phyloP scores from a whole-genome alignment of 306 rosid genomes.

The Prunus dulcis region DNA sequence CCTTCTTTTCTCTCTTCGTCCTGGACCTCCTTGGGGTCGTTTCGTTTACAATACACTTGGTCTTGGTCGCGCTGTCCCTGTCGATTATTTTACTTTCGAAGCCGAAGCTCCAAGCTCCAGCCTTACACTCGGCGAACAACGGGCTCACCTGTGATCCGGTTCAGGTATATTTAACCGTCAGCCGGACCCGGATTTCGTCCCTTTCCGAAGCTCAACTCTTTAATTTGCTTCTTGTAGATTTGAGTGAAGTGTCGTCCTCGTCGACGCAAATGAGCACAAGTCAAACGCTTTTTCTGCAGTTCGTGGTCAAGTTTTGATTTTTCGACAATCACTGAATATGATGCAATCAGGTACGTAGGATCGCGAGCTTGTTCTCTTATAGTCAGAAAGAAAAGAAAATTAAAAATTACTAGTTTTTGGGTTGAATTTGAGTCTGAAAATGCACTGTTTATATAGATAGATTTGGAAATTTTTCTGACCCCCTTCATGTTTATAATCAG shows the following conservation, averaged over 20 bases:
- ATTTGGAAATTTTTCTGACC: background rate
- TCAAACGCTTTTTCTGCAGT: constrained; percentile 23
- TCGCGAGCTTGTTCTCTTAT: background rate
- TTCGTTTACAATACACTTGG: background rate
- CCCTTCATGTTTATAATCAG: background rate
- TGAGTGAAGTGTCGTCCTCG: background rate
- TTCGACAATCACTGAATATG: constrained; percentile 18
- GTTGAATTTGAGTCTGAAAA: background rate
- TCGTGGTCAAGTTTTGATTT: constrained; percentile 17
- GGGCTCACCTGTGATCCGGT: background rate
- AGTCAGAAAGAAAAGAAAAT: background rate
- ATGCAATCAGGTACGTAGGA: constrained; percentile 39
- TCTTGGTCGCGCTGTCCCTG: background rate
- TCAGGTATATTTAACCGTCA: background rate
- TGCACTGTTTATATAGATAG: background rate
- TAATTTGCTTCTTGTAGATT: background rate
- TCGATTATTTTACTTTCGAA: background rate
- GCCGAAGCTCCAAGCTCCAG: background rate
- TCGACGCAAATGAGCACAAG: constrained; percentile 11
- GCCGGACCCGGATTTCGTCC: background rate
- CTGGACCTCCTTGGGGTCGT: background rate
- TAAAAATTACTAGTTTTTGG: background rate
- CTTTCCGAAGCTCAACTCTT: background rate
- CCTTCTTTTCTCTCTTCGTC: background rate
- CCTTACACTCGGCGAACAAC: background rate